A percentile compares a stretch with the other conserved stretches of the same genome.
These are phyloP conservation scores for Solanum pimpinellifolium DNA, from an alignment of 257 asterid genomes.

Conservation along the genomic window DNA sequence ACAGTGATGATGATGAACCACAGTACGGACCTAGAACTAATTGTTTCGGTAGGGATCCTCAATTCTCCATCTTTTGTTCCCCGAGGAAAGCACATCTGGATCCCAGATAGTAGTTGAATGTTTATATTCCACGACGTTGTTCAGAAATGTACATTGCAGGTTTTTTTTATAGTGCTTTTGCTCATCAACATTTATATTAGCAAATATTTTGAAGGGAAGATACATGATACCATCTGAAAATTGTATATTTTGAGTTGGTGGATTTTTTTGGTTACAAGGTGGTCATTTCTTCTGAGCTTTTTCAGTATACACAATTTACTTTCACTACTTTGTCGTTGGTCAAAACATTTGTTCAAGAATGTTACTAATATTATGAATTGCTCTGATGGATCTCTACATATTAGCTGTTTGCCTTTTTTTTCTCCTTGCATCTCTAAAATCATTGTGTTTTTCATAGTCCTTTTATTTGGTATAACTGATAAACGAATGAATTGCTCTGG, in stretches of 20 bases:
- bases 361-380: background rate
- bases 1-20: slow-evolving; percentile 62
- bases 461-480: background rate
- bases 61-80: slow-evolving; percentile 57
- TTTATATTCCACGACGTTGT: background rate
- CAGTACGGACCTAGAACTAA: background rate
- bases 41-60: slow-evolving; percentile 29
- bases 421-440: background rate
- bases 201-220: background rate
- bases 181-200: background rate
- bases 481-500: background rate
- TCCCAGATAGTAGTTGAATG: slow-evolving; percentile 12
- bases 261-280: background rate
- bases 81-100: slow-evolving; percentile 36
- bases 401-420: too few relatives aligned
- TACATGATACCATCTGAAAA: background rate
- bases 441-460: background rate
- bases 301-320: background rate
- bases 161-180: slow-evolving; percentile 1
- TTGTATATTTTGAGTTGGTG: background rate
- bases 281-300: background rate
- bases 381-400: background rate
- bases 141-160: slow-evolving; percentile 30
- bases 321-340: background rate
- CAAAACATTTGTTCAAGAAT: background rate